Evolutionary conservation across 2,329 filamentous ascomycete species (phyloP), one percentile per base, ranked within the genome.

Genomic region (Fusarium succisae): DNA sequence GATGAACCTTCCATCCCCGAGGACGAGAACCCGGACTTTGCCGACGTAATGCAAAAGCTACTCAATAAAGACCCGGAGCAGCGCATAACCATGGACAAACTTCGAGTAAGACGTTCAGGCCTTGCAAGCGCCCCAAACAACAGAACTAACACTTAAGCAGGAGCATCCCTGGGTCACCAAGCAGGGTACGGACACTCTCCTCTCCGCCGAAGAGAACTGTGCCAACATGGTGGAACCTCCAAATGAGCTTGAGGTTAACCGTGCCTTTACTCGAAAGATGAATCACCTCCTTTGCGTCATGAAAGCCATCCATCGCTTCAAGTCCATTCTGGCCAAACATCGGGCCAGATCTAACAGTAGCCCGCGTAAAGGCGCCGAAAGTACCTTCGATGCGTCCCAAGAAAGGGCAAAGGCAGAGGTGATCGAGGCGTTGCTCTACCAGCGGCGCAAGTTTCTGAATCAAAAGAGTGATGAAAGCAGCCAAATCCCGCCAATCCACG

Each of bases 151-250:
- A 56, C 56, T 72, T 14, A 75, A 81, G 30, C 70, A 98, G 96
- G 89, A 92, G 77, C 96, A 99, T 80, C 90, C 94, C 1, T 99
- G 96, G 96, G 94, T 99, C 20, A 98, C 96, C 11, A 93, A 91
- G 78, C 84, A 89, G 63, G 95, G 94, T 20, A 88, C 85, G 13
- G 96, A 98, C 81, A 90, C 90, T 69, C 85, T 99, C 20, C 87
- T 98, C 18, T 90, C 94, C 13, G 88, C 90, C 50, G 93, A 95
- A 73, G 95, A 98, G 79, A 99, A 99, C 77, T 97, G 94, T 48
- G 90, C 92, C 17, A 88, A 95, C 73, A 85, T 94, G 22, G 87
- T 98, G 38, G 94, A 95, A 70, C 90, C 91, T 10, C 96, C 96
- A 2, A 98, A 96, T 65, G 93, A 96, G 76, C 91, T 95, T 63